Evolutionary conservation across 1,284 basidiomycete genomes (phyloP).

Genomic region (Acaromyces ingoldii): DNA sequence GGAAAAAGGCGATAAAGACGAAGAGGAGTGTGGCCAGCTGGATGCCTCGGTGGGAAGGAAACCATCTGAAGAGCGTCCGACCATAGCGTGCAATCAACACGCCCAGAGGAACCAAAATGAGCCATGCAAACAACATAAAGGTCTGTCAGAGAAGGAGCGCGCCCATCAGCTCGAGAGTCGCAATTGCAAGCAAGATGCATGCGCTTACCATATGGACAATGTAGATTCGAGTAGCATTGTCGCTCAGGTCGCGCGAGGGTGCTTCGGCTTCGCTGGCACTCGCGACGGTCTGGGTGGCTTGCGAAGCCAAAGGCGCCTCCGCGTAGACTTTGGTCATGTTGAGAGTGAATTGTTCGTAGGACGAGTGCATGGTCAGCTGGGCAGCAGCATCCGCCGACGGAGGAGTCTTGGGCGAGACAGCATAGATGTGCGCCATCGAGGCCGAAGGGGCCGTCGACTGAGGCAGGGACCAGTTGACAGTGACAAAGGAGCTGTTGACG

Average conservation of each 20-base stretch:
- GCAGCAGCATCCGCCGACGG: conserved; percentile 14
- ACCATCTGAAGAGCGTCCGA: conserved; percentile 62
- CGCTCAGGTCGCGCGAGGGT: background rate
- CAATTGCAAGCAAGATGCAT: background rate
- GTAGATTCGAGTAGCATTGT: background rate
- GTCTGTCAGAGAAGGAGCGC: conserved; percentile 12
- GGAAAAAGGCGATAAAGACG: conserved; percentile 58
- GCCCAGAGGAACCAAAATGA: conserved; percentile 61
- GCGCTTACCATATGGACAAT: conserved; percentile 12
- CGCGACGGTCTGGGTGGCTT: conserved; percentile 16
- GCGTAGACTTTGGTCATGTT: conserved; percentile 37
- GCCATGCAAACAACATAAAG: conserved; percentile 56
- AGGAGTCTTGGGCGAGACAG: conserved; percentile 21
- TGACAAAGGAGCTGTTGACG: background rate
- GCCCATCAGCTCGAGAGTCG: background rate
- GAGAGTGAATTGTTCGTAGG: conserved; percentile 20
- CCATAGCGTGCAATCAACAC: conserved; percentile 61
- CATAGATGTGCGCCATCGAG: conserved; percentile 32
- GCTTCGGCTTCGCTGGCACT: background rate
- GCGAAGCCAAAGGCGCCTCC: conserved; percentile 6
- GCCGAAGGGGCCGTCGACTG: conserved; percentile 12
- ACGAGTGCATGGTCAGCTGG: conserved; percentile 17
- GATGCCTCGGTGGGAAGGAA: conserved; percentile 58
- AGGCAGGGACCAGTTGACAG: conserved; percentile 20
- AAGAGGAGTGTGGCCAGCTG: conserved; percentile 56